Base-by-base conservation (phyloP, 306 rosid genomes). In the Pyrus bretschneideri region DNA sequence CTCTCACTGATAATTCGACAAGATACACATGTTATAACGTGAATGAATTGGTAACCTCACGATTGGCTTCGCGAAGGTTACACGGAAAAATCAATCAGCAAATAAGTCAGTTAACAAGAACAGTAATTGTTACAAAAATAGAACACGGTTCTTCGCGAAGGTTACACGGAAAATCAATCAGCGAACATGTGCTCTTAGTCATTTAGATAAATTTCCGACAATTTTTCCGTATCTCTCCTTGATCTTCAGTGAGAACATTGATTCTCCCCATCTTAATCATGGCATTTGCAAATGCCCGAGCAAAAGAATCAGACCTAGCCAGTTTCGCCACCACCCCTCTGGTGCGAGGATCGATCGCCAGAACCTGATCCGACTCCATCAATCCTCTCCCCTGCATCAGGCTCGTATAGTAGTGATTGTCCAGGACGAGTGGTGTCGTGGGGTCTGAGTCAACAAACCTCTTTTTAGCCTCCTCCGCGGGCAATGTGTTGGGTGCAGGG, bases 141-240 rank as follows among this genome's bases (percentile, higher is more conserved):
- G 51, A 66, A 18, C 22, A 66, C 21, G 30, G 11, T 11, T 33
- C 25, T 3, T 66, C 40, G 31, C 31, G 31, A 30, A 30, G 31
- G 31, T 30, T 30, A 30, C 31, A 30, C 31, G 31, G 31, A 30
- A 30, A 30, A 30, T 30, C 31, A 30, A 30, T 30, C 31, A 30
- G 31, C 69, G 27, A 25, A 64, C 18, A 3, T 13, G 21, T 25
- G 30, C 9, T 14, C 38, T 9, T 62, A 22, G 31, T 5, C 17
- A 22, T 15, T 25, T 59, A 22, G 30, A 22, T 89, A 54, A 74
- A 51, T 14, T 81, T 68, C 73, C 92, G 86, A 42, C 98, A 93
- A 62, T 61, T 80, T 61, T 64, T 88, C 82, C 98, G 82, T 12
- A 89, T 79, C 77, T 89, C 85, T 15, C 97, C 98, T 5, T 68